phyloP scores from a whole-genome alignment of 352 stramenopile genomes.

The Globisporangium perplexum region DNA sequence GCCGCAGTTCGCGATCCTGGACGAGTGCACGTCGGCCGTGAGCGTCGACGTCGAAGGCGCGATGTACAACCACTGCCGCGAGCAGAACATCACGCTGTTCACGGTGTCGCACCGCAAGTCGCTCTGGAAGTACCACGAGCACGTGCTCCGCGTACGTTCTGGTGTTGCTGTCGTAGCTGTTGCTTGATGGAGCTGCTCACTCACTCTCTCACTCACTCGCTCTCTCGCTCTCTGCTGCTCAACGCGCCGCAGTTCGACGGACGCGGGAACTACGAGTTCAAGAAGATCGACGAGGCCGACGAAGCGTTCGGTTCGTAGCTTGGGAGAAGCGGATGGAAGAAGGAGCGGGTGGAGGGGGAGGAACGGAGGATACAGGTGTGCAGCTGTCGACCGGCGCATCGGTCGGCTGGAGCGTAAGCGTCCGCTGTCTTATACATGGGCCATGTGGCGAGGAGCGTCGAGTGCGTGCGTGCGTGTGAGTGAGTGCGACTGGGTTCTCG shows the following conservation, averaged over 20 bases:
- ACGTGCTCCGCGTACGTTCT: constrained; percentile 60
- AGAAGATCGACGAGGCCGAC: constrained; percentile 75
- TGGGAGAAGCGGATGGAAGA: too few relatives aligned
- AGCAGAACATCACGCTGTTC: constrained; percentile 90
- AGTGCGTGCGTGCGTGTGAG: too few relatives aligned
- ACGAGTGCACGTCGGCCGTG: constrained; percentile 85
- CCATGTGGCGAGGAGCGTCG: too few relatives aligned
- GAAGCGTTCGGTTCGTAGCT: constrained; percentile 72
- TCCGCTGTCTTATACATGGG: too few relatives aligned
- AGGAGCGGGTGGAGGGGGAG: too few relatives aligned
- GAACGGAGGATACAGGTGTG: too few relatives aligned
- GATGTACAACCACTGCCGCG: constrained; percentile 83
- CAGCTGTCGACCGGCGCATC: too few relatives aligned
- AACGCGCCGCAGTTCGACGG: constrained; percentile 67
- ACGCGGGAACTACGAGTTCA: constrained; percentile 80
- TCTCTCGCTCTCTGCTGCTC: not conserved
- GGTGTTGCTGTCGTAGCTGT: not conserved
- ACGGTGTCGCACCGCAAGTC: constrained; percentile 89
- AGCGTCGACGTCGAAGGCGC: constrained; percentile 82
- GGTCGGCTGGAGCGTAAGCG: too few relatives aligned
- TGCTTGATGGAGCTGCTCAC: too few relatives aligned
- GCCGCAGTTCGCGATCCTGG: constrained; percentile 87
- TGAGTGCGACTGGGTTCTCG: too few relatives aligned
- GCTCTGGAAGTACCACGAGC: constrained; percentile 89
- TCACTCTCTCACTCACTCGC: not conserved